phyloP scores from a whole-genome alignment of 257 asterid genomes.

The Nicotiana otophora region DNA sequence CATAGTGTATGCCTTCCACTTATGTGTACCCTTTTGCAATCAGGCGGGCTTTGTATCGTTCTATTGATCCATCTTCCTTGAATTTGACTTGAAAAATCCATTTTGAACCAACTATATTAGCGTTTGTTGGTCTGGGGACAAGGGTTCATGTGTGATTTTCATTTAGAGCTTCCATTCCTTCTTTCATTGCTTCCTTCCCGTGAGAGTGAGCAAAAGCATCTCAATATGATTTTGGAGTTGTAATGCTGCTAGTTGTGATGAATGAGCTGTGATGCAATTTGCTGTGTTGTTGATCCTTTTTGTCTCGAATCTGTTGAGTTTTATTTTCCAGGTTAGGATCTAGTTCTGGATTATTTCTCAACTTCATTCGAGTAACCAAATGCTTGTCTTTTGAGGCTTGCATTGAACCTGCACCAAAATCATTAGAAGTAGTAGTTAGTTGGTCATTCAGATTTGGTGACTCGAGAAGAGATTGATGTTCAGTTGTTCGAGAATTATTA shows the following conservation, averaged over 20 bases:
- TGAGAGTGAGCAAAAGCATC: not conserved
- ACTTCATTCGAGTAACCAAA: not conserved
- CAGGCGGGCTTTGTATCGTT: too few species aligned
- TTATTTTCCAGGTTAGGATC: not conserved
- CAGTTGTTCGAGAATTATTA: not conserved
- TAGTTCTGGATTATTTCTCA: not conserved
- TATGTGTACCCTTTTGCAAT: too few species aligned
- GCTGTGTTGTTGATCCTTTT: not conserved
- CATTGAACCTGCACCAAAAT: too few species aligned
- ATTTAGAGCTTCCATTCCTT: not conserved
- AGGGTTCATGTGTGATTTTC: too few species aligned
- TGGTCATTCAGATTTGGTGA: not conserved
- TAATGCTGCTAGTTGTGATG: not conserved
- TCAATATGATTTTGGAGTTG: not conserved
- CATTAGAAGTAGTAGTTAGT: too few species aligned
- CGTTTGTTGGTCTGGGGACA: too few species aligned
- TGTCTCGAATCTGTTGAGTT: not conserved
- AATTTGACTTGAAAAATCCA: too few species aligned
- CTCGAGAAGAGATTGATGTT: not conserved
- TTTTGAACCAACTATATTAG: too few species aligned
- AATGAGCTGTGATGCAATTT: not conserved
- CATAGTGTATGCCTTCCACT: too few species aligned
- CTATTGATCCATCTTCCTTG: too few species aligned
- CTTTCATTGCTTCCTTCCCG: not conserved
- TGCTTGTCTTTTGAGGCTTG: not conserved